phyloP scores from a whole-genome alignment of 352 stramenopile species.

The Pseudoperonospora humuli region DNA sequence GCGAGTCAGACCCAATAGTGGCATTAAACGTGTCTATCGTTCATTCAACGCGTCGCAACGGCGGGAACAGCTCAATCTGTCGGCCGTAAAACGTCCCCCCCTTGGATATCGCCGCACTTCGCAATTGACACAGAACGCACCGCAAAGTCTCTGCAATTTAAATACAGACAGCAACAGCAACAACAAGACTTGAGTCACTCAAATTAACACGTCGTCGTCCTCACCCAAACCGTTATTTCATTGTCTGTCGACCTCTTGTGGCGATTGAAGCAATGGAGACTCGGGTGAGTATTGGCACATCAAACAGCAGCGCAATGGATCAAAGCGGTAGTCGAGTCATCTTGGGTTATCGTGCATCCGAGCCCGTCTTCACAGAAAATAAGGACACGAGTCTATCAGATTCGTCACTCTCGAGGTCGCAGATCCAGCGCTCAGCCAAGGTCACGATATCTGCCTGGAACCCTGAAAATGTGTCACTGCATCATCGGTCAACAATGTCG shows the following conservation, averaged over 20 bases:
- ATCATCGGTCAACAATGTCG: slow-evolving; percentile 9
- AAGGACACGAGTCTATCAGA: slow-evolving; percentile 24
- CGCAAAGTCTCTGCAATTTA: slow-evolving; percentile 6
- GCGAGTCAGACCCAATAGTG: slow-evolving; percentile 15
- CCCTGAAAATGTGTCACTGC: slow-evolving; percentile 2
- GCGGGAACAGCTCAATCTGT: slow-evolving; percentile 2
- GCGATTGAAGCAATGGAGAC: no score
- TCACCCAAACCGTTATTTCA: not conserved
- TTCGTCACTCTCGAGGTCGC: slow-evolving; percentile 18
- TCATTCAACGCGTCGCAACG: slow-evolving; percentile 15
- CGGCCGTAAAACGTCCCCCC: slow-evolving; percentile 5
- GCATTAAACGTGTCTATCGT: slow-evolving; percentile 8
- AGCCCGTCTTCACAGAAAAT: slow-evolving; percentile 22
- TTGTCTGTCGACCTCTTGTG: not conserved
- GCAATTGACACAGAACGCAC: slow-evolving; percentile 14
- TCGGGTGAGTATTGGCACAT: slow-evolving; percentile 8
- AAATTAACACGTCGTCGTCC: no score
- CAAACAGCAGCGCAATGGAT: slow-evolving; percentile 20
- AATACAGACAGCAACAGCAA: no score
- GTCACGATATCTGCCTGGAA: slow-evolving; percentile 10
- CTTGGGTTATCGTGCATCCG: slow-evolving; percentile 25
- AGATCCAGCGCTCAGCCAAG: slow-evolving; percentile 21
- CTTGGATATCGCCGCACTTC: slow-evolving; percentile 14
- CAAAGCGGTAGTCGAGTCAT: slow-evolving; percentile 12
- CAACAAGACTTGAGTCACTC: no score